Percentiles rank a stretch among this genome's conserved stretches.
Conservation (phyloP, 106 monocot genomes). For the Narthecium ossifragum region DNA sequence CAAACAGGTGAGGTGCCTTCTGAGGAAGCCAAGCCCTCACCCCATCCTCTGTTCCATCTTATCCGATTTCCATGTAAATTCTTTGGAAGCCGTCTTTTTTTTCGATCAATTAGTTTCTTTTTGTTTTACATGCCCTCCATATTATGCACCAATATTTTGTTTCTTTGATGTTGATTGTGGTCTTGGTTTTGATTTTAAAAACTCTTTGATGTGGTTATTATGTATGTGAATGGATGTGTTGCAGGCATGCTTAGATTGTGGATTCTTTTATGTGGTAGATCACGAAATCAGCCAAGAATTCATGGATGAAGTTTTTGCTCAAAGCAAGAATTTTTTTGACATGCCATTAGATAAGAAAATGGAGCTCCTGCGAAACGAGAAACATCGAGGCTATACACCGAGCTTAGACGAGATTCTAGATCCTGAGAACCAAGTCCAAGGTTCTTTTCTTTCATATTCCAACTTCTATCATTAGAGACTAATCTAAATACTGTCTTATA, state of each 20-base stretch:
- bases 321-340: constrained; percentile 19
- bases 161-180: background rate
- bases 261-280: constrained; percentile 11
- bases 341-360: constrained; percentile 57
- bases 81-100: background rate
- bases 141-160: background rate
- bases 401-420: constrained; percentile 68
- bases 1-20: constrained; percentile 24
- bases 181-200: background rate
- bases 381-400: constrained; percentile 87
- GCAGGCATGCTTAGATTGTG: constrained; percentile 11
- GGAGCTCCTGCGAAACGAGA: constrained; percentile 75
- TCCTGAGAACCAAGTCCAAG: constrained; percentile 72
- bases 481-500: background rate
- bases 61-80: too few species aligned
- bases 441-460: constrained; percentile 23
- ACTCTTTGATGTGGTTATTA: background rate
- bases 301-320: constrained; percentile 8
- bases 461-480: background rate
- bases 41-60: too few species aligned
- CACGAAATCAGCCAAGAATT: constrained; percentile 12
- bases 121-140: background rate
- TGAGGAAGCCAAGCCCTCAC: too few species aligned
- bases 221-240: background rate
- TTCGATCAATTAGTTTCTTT: background rate